A percentile compares a stretch with the other conserved stretches of the same genome.
These are phyloP conservation scores for Plectosphaerella sp. DNA, from an alignment of 2,329 filamentous ascomycete genomes.

Conservation along the genomic window DNA sequence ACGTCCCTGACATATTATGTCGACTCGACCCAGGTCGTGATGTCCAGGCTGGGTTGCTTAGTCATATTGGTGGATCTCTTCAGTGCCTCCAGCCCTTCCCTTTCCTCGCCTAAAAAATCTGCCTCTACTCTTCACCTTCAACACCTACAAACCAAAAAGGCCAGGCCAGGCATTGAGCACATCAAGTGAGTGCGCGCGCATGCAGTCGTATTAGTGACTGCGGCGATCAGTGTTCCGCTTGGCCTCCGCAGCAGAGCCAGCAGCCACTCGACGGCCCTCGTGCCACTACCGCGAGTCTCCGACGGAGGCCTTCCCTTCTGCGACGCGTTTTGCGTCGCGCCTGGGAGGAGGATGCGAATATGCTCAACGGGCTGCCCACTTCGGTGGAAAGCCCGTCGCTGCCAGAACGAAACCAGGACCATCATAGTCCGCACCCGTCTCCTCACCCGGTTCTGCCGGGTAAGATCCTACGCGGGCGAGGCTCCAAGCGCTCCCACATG, in stretches of 20 bases:
- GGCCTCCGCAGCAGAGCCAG: conserved; percentile 7
- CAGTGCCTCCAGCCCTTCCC: not conserved
- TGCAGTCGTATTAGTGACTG: too few relatives aligned
- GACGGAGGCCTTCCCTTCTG: conserved; percentile 9
- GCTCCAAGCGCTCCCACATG: conserved; percentile 48
- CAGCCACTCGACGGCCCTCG: conserved; percentile 11
- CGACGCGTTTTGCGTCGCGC: conserved; percentile 12
- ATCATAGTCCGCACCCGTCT: conserved; percentile 51
- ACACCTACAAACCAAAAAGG: not conserved
- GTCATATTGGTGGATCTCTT: too few relatives aligned
- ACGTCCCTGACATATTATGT: too few relatives aligned
- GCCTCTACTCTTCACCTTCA: not conserved
- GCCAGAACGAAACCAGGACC: conserved; percentile 43
- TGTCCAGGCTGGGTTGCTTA: too few relatives aligned
- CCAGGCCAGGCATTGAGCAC: not conserved
- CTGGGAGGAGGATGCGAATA: conserved; percentile 11
- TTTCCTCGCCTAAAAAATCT: not conserved
- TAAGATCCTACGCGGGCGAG: conserved; percentile 39
- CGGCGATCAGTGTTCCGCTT: not conserved
- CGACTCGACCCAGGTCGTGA: too few relatives aligned
- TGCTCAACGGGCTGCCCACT: not conserved
- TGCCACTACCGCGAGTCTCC: conserved; percentile 7
- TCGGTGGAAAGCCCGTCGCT: not conserved
- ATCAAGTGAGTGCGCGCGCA: too few relatives aligned
- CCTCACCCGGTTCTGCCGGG: conserved; percentile 5